Evolutionary conservation across 345 rosid species (phyloP).

Genomic region (Eutrema japonicum): DNA sequence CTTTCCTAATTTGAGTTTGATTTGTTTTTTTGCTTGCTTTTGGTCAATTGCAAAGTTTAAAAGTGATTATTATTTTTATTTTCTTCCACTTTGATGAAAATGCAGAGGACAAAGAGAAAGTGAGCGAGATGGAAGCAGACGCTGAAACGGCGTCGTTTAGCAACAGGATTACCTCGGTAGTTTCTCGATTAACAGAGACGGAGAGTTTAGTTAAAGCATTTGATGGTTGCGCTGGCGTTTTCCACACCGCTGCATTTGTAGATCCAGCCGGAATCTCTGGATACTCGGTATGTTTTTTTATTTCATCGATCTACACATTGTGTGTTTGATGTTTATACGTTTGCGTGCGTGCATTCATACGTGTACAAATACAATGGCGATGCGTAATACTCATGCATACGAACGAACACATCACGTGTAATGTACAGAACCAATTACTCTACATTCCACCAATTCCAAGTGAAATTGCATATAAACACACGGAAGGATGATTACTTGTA

Average conservation of each 20-base stretch:
- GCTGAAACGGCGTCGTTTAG: slow-evolving; percentile 43
- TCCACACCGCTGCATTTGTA: slow-evolving; percentile 74
- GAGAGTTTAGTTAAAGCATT: slow-evolving; percentile 64
- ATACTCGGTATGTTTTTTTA: slow-evolving; percentile 59
- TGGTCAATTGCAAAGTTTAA: background rate
- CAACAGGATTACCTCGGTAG: slow-evolving; percentile 45
- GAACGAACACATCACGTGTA: background rate
- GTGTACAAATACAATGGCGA: background rate
- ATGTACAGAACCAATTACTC: background rate
- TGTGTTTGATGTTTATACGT: too few species aligned
- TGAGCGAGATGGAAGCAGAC: slow-evolving; percentile 45
- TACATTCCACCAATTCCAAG: background rate
- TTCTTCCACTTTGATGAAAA: background rate
- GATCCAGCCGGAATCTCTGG: slow-evolving; percentile 95
- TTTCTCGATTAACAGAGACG: slow-evolving; percentile 56
- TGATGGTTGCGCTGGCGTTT: slow-evolving; percentile 81
- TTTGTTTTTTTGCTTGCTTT: background rate
- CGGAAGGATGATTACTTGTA: background rate
- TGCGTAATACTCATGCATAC: background rate
- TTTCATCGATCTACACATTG: background rate
- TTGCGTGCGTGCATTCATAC: too few species aligned
- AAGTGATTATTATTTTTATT: too few species aligned
- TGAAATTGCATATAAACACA: background rate
- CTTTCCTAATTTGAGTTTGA: background rate
- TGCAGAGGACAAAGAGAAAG: slow-evolving; percentile 48